Base-by-base conservation (phyloP, 2,329 filamentous ascomycete species). In the Cylindrodendrum hubeiense region DNA sequence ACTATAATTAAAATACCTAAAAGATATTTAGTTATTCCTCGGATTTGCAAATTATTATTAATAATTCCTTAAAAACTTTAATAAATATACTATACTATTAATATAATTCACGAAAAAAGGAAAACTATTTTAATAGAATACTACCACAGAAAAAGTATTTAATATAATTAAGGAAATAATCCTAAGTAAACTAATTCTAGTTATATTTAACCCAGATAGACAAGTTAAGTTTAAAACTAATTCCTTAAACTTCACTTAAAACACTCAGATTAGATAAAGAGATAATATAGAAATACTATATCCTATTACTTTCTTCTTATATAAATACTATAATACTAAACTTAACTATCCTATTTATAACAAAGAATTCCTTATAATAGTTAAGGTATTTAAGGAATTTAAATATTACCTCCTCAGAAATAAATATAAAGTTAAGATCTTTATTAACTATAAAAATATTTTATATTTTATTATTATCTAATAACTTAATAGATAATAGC, bases 271-370 rank as follows among this genome's bases (percentile, higher is more conserved):
- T 24, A 33, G 33, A 54, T 51, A 70, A 65, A 3, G 19, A 65
- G 43, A 68, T 51, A 52, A 67, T 1, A 52, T 65, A n/a, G 30
- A 10, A 12, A 68, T 53, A 34, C 22, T 72, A 58, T 41, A 62
- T 17, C 46, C 19, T 21, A 67, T 69, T 50, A 37, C 15, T n/a
- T 68, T 69, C 47, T 67, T 63, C 28, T 74, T 46, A 17, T 68
- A 69, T 21, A 71, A 74, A 50, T 41, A 74, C 33, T 41, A 70
- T 51, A 58, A 15, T 46, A 13, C 54, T 60, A 33, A 75, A 65
- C 43, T 73, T 30, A 75, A 76, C 19, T 75, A 75, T 26, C 28
- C 34, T 26, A 72, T 73, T 15, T 69, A 74, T 46, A 51, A 73
- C 50, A 73, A 74, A 56, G 62, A 73, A 69, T 68, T 76, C 30